These are phyloP conservation scores for Botrytis fragariae DNA, from an alignment of 2,329 filamentous ascomycete genomes.

Conservation along the genomic window DNA sequence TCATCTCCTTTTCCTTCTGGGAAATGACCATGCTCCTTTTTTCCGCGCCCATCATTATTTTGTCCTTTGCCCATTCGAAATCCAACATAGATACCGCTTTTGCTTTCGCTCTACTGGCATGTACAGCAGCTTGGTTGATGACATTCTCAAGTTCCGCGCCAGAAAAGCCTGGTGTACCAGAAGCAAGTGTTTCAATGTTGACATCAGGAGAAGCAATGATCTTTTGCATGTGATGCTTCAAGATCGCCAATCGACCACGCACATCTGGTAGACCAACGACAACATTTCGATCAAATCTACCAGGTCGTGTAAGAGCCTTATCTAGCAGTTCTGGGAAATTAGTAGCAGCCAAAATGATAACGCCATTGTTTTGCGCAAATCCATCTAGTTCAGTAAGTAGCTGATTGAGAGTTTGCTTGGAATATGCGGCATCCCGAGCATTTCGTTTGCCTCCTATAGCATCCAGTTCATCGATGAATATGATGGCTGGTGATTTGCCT, in stretches of 20 bases:
- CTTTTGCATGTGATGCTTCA: conserved; percentile 91
- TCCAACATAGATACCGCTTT: conserved; percentile 72
- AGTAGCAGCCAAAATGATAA: conserved; percentile 94
- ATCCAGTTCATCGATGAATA: conserved; percentile 93
- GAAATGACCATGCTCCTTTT: conserved; percentile 85
- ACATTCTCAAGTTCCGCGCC: conserved; percentile 96
- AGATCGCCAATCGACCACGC: conserved; percentile 84
- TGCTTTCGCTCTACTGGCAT: conserved; percentile 84
- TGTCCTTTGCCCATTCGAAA: conserved; percentile 97
- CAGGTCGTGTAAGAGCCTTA: conserved; percentile 89
- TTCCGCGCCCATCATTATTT: conserved; percentile 96
- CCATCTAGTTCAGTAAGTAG: conserved; percentile 95
- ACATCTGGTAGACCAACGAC: conserved; percentile 88
- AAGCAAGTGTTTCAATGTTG: conserved; percentile 78
- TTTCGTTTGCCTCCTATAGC: conserved; percentile 94
- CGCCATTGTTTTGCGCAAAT: conserved; percentile 89
- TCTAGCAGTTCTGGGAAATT: conserved; percentile 95
- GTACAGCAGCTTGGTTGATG: conserved; percentile 92
- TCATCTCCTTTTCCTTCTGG: conserved; percentile 90
- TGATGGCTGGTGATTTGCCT: conserved; percentile 82
- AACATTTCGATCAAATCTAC: conserved; percentile 93
- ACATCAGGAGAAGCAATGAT: conserved; percentile 79
- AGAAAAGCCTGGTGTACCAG: conserved; percentile 86
- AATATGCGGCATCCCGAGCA: conserved; percentile 87
- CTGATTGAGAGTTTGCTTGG: conserved; percentile 97